phyloP scores from a whole-genome alignment of 345 rosid species.

The Rhodamnia rubescens region DNA sequence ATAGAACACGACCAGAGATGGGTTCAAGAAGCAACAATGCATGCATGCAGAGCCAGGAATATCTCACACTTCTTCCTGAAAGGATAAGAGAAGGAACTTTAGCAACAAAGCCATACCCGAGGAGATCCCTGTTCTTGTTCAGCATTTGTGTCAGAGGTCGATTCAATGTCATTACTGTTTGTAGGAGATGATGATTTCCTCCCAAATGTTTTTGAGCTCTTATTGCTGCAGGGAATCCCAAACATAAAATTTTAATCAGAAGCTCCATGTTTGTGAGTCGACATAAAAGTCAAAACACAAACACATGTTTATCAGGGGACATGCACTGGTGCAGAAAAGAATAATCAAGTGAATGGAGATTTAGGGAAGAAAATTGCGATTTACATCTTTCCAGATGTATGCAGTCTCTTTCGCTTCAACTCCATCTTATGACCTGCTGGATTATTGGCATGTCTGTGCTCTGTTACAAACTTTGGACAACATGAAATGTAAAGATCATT shows the following conservation, averaged over 20 bases:
- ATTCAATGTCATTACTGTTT: constrained; percentile 3
- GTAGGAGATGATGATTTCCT: constrained; percentile 1
- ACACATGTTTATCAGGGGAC: background rate
- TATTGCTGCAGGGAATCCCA: constrained; percentile 14
- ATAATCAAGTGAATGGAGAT: background rate
- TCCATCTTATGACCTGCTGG: constrained; percentile 15
- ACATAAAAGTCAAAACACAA: background rate
- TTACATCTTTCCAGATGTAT: constrained; percentile 26
- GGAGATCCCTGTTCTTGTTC: constrained; percentile 4
- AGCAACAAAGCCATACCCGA: constrained; percentile 18
- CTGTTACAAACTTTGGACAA: constrained; percentile 27
- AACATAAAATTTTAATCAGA: background rate
- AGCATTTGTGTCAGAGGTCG: background rate
- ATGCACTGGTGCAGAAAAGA: background rate
- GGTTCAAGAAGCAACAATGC: background rate
- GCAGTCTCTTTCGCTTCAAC: constrained; percentile 33
- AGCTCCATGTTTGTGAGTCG: background rate
- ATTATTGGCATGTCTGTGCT: constrained; percentile 20
- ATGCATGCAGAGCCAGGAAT: background rate
- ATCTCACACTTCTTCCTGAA: background rate
- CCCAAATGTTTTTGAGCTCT: constrained; percentile 1
- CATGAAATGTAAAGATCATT: background rate
- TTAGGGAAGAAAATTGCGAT: background rate
- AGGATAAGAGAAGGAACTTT: background rate
- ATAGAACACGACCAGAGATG: background rate